Evolutionary conservation across 2,329 filamentous ascomycete genomes (phyloP), one percentile per base, ranked within the genome.

Genomic region (Colletotrichum sidae): DNA sequence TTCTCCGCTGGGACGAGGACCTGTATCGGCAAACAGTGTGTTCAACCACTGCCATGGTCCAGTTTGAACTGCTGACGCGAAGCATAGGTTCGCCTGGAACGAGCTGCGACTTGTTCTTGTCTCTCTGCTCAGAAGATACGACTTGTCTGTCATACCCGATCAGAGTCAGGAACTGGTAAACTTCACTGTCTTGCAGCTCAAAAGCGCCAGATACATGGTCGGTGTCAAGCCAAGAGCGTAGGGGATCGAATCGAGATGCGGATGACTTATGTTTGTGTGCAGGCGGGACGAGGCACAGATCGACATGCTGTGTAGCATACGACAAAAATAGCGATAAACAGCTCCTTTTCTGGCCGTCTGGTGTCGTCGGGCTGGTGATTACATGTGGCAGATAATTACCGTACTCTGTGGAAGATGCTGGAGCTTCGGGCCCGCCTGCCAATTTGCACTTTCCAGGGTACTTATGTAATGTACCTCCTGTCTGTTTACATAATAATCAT

Each of bases 401-500:
- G 25, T 25, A 7, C 2, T 9, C 45, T 10, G n/a, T 47, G 7
- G 17, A n/a, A 3, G 45, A 10, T 47, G 34, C 33, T 4, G 2
- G 12, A 1, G 8, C 4, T 3, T 4, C 9, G 41, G 42, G 13
- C 8, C 13, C 15, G 42, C 13, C 13, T 44, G 42, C 8, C 12
- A 15, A 13, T 44, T n/a, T 15, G 42, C 15, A 44, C 42, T 15
- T 25, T 25, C 25, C 25, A 25, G 25, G 25, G 25, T 13, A n/a
- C 44, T 66, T 63, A 66, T 52, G 42, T 66, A 66, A 63, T 35
- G 35, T 12, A 13, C n/a, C 8, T 8, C 15, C 11, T 3, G 13
- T 8, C n/a, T 7, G 53, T 49, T 66, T 63, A 57, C 58, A 35
- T 63, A 66, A 66, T 46, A 34, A 41, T 11, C 42, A n/a, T 35